A percentile compares a stretch with the other conserved stretches of the same genome.
These are phyloP conservation scores for Rachicladosporium sp. DNA, from an alignment of 2,329 filamentous ascomycete species.

Conservation along the genomic window DNA sequence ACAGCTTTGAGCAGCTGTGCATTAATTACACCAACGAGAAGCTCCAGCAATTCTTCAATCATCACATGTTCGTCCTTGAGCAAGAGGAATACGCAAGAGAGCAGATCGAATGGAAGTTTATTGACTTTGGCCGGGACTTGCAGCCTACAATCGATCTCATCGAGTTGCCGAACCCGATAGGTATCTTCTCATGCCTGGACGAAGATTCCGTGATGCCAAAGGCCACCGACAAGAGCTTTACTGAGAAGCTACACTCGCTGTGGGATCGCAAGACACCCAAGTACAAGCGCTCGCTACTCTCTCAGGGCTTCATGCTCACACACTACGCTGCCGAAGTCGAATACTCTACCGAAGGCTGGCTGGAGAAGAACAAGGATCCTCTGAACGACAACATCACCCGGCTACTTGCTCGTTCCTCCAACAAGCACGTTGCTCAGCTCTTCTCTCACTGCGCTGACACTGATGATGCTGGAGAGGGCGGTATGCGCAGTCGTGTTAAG, in stretches of 20 bases:
- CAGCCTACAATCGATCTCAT: constrained; percentile 97
- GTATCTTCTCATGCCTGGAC: constrained; percentile 95
- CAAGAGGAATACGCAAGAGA: constrained; percentile 96
- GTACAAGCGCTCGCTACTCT: constrained; percentile 76
- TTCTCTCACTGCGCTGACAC: constrained; percentile 79
- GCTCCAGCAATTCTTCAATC: constrained; percentile 98
- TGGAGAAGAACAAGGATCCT: constrained; percentile 98
- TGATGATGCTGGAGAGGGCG: constrained; percentile 56
- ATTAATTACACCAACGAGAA: constrained; percentile 99
- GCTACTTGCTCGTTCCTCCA: constrained; percentile 67
- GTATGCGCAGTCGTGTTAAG: constrained; percentile 71
- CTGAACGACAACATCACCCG: constrained; percentile 93
- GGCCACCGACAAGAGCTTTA: constrained; percentile 91
- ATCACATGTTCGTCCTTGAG: constrained; percentile 98
- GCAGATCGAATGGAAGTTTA: constrained; percentile 99
- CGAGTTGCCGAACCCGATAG: constrained; percentile 89
- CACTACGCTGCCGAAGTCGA: constrained; percentile 98
- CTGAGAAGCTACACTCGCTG: constrained; percentile 88
- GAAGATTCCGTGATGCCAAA: constrained; percentile 99
- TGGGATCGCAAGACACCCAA: constrained; percentile 96
- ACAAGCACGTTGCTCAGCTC: constrained; percentile 70
- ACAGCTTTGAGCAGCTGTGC: constrained; percentile 97
- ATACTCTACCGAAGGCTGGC: constrained; percentile 87
- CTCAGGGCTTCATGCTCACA: constrained; percentile 87
- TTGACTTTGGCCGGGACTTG: constrained; percentile 92